Evolutionary conservation across 2,329 filamentous ascomycete genomes (phyloP).

Genomic region (Colletotrichum cereale): DNA sequence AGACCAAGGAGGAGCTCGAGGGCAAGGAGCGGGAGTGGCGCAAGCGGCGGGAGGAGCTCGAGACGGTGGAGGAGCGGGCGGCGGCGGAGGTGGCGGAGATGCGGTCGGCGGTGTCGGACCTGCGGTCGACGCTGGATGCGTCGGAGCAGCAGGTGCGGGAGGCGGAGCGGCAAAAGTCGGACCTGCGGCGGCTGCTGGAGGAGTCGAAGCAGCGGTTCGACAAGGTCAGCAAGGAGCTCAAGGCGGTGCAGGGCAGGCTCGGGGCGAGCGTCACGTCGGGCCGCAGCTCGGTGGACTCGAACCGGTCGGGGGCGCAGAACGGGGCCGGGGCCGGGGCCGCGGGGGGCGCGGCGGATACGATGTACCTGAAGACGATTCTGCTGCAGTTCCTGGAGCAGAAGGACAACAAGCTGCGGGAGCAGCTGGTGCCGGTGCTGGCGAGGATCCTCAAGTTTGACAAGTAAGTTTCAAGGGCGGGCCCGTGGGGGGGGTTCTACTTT

Average conservation of each 20-base stretch:
- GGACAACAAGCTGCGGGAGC: constrained; percentile 80
- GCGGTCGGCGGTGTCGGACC: constrained; percentile 79
- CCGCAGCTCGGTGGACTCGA: constrained; percentile 61
- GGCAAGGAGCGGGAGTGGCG: constrained; percentile 80
- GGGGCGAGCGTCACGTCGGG: constrained; percentile 48
- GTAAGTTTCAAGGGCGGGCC: no score
- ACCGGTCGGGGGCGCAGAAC: constrained; percentile 55
- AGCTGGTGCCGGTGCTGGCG: constrained; percentile 82
- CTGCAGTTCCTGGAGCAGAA: constrained; percentile 86
- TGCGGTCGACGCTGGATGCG: constrained; percentile 86
- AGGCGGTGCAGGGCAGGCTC: constrained; percentile 63
- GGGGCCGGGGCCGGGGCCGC: constrained; percentile 42
- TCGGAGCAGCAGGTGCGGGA: constrained; percentile 87
- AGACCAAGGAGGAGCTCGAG: constrained; percentile 84
- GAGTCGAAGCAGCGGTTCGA: constrained; percentile 83
- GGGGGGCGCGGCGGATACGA: constrained; percentile 58
- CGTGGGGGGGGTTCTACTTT: background rate
- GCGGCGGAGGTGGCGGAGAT: constrained; percentile 81
- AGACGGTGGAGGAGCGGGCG: constrained; percentile 76
- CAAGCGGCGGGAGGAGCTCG: constrained; percentile 79
- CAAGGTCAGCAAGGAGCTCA: constrained; percentile 78
- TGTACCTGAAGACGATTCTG: constrained; percentile 85
- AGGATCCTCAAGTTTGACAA: constrained; percentile 83
- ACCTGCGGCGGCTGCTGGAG: constrained; percentile 81
- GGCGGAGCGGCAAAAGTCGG: constrained; percentile 84